Base-by-base conservation (phyloP, 106 monocot genomes). In the Iris macrosiphon region DNA sequence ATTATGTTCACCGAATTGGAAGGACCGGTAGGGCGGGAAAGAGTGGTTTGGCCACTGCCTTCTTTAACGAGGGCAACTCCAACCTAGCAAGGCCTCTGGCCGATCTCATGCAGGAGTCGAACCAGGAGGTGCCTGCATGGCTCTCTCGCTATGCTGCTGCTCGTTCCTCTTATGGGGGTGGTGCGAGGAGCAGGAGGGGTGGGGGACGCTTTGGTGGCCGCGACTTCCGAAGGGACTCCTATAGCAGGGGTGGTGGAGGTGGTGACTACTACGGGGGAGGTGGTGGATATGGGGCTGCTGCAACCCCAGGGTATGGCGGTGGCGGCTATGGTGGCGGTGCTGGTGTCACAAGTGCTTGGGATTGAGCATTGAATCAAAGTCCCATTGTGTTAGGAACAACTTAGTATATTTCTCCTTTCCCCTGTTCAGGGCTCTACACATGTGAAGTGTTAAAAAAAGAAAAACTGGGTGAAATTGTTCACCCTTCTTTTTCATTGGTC, bases 11-110 rank as follows among this genome's bases (percentile, higher is more conserved):
- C 60, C 58, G 84, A 21, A 84, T 84, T 34, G 84, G 84, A 46
- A 71, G 84, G 39, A 84, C 84, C 12, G 84, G 84, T 3, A 67
- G 84, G 51, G 84, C 84, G 40, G 84, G 84, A 14, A 84, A 84
- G 44, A 35, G 60, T 2, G 84, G 84, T 27, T 45, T 79, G 17
- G 84, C 84, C 0, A 84, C 84, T 18, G 84, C 84, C 41, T 84
- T 84, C 55, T 84, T 84, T 68, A 84, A 79, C 8, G 79, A 84
- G 25, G 72, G 61, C 64, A 84, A 84, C 46, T 25, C 47, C 10
- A 63, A 61, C 2, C 8, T 83, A 66, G 78, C 83, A 8, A 70
- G 63, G 20, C 65, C 78, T 1, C 45, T 83, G 20, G 34, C 78
- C 24, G 83, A 78, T 3, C 74, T 83, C 33, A 83, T 83, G 83